Base-by-base conservation (phyloP, 2,329 filamentous ascomycete species). In the Aureobasidium musti region DNA sequence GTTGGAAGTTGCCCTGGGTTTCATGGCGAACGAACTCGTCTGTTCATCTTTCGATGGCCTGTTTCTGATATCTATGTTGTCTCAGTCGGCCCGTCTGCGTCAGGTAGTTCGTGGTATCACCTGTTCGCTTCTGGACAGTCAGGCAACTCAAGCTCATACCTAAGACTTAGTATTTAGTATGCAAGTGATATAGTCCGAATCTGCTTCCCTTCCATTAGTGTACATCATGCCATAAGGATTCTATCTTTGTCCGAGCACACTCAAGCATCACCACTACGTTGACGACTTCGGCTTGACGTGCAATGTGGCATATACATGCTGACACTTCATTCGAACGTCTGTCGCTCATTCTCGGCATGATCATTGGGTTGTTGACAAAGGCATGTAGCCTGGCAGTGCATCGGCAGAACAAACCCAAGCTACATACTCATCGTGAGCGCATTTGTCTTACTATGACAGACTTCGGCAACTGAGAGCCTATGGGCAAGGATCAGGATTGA, bases 31-130 rank as follows among this genome's bases (percentile, higher is more conserved):
- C 30, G 17, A 17, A 30, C 1, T 37, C 8, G 26, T 54, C 28
- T 52, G 3, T 21, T 3, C 6, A 13, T 30, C 30, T 37, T 28
- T 5, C 17, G 2, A 6, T 14, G 33, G 11, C 19, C n/a, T 28
- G 33, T 35, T 43, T 49, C 50, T 37, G 43, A 50, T 28, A 61
- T 26, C 5, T 13, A 19, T 23, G 30, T 23, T 37, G 30, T 61
- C 43, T 35, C 41, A 61, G 57, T 50, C 43, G 43, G 30, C 41
- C 43, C 57, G n/a, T 39, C 39, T 47, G 26, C 13, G 35, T 17
- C 43, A 19, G n/a, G 7, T 50, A 6, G 30, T 39, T 17, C 21
- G n/a, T 26, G 26, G 8, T 5, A 49, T 49, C 41, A 49, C 56
- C 56, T 61, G 43, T 61, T 49, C 21, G 14, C 19, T 6, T 17